These are phyloP conservation scores for Pyrrhoderma lamaoense DNA, from an alignment of 1,284 basidiomycete genomes.

Conservation along the genomic window DNA sequence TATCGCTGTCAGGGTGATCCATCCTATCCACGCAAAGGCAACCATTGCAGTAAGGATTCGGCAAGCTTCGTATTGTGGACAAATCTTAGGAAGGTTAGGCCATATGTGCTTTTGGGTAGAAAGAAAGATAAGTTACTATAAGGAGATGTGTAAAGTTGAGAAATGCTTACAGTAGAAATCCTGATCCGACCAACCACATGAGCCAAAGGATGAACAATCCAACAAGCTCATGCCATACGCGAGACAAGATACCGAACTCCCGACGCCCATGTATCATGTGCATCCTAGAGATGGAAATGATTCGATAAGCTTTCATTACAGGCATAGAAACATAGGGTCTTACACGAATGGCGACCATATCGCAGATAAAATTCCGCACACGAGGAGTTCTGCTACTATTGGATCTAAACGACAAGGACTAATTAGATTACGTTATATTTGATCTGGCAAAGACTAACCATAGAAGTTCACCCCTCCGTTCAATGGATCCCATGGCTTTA, in stretches of 20 bases:
- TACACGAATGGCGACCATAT: slow-evolving; percentile 59
- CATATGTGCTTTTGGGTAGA: slow-evolving; percentile 33
- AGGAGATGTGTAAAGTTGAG: background rate
- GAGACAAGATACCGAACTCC: slow-evolving; percentile 48
- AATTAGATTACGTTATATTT: background rate
- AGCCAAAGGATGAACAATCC: slow-evolving; percentile 56
- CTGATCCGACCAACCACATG: slow-evolving; percentile 61
- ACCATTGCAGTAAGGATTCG: slow-evolving; percentile 58
- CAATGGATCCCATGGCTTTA: slow-evolving; percentile 48
- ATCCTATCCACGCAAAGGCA: slow-evolving; percentile 65
- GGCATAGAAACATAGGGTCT: slow-evolving; percentile 24
- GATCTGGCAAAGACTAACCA: slow-evolving; percentile 33
- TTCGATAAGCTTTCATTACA: background rate
- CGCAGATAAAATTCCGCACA: slow-evolving; percentile 52
- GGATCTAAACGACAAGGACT: slow-evolving; percentile 39
- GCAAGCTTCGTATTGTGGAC: slow-evolving; percentile 50
- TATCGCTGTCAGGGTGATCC: slow-evolving; percentile 48
- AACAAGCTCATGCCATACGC: slow-evolving; percentile 52
- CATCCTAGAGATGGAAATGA: slow-evolving; percentile 32
- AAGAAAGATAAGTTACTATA: background rate
- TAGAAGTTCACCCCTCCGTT: slow-evolving; percentile 55
- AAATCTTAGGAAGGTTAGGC: slow-evolving; percentile 50
- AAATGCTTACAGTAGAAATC: slow-evolving; percentile 48
- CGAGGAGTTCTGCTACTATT: slow-evolving; percentile 58
- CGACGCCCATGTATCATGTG: slow-evolving; percentile 48